Evolutionary conservation across 164 flowering plant genomes (phyloP), one percentile per base, ranked within the genome.

Genomic region (Sextonia rubra): DNA sequence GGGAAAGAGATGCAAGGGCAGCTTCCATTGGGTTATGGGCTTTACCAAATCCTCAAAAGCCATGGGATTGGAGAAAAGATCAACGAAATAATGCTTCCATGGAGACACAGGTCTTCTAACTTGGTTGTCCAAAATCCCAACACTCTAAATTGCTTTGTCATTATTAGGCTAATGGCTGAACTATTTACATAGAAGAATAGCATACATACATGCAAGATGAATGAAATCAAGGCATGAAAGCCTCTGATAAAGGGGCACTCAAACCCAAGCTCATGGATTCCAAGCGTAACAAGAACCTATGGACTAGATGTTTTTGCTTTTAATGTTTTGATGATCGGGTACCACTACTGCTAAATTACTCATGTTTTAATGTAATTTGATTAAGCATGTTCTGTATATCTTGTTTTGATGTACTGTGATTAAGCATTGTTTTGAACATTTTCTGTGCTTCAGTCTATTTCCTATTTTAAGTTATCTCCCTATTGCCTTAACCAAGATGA

Each of bases 61-160:
- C 98, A 82, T 93, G 98, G 97, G 91, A 91, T 47, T 91, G 91
- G 90, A 86, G 97, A 64, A 91, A 83, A 71, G 75, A 86, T 44
- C 64, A 69, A 25, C 89, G 91, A 24, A 25, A 61, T 17, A 20
- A 20, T 52, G 58, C 58, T 15, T 18, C 6, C 1, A 18, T 52
- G 17, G 58, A 15, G 20, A 52, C 17, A 0, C n/a, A 20, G 58
- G 58, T 52, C 58, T 52, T 15, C 58, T 15, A 52, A 15, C n/a
- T 52, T 12, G 58, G 58, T 12, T 52, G 58, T 52, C 58, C 58
- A 52, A 52, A 20, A 52, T 52, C n/a, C n/a, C n/a, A 52, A 18
- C 18, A 52, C 58, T 52, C 18, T 52, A 52, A 17, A 52, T 17
- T 52, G 58, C 58, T 52, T 2, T 7, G 20, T 5, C 44, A 32